Conservation (phyloP, 2,329 filamentous ascomycete species). For the Trichothecium sympodiale region DNA sequence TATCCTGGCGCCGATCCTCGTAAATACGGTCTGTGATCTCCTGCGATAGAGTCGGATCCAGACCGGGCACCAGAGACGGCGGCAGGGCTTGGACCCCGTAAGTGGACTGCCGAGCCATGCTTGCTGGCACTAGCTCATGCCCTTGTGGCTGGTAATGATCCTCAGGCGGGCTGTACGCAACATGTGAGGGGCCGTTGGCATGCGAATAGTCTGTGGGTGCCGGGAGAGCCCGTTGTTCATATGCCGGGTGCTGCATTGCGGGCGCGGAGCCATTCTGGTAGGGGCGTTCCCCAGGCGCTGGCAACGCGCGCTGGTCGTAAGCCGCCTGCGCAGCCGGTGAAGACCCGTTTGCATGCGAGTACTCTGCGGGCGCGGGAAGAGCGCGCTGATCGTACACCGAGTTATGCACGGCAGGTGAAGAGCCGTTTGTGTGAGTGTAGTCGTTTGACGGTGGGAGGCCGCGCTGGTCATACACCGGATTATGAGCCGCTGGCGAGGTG, state of each 20-base stretch:
- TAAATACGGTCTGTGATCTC: conserved; percentile 49
- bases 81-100: conserved; percentile 40
- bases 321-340: too few species aligned
- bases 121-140: conserved; percentile 18
- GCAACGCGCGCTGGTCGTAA: too few species aligned
- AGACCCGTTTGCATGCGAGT: too few species aligned
- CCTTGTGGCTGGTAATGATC: conserved; percentile 14
- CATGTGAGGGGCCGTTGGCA: too few species aligned
- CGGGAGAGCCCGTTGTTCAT: too few species aligned
- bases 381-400: conserved; percentile 1
- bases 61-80: conserved; percentile 45
- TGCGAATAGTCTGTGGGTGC: conserved; percentile 22
- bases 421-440: background rate
- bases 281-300: too few species aligned
- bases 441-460: too few species aligned
- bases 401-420: conserved; percentile 1
- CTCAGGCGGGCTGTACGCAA: conserved; percentile 11
- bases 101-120: conserved; percentile 17
- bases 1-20: conserved; percentile 37
- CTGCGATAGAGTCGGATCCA: conserved; percentile 43
- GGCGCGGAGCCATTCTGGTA: too few species aligned
- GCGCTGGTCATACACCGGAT: too few species aligned
- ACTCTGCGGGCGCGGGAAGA: too few species aligned
- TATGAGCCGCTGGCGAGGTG: too few species aligned
- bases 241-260: too few species aligned